phyloP scores from a whole-genome alignment of 2,329 filamentous ascomycete species.

The Paecilomyces sp. region DNA sequence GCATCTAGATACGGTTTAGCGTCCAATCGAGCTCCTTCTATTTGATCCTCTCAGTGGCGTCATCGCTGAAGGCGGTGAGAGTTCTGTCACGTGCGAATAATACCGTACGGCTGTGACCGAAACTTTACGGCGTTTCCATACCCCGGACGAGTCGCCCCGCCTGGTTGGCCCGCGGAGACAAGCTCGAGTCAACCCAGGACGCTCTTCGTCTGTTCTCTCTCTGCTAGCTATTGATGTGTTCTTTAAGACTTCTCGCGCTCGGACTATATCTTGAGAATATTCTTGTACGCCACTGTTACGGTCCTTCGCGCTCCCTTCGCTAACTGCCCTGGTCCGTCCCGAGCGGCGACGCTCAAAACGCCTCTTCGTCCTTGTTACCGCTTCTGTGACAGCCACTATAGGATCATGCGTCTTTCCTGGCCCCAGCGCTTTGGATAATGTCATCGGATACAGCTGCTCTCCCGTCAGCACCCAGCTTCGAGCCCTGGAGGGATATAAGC shows the following conservation, averaged over 20 bases:
- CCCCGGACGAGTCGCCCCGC: not conserved
- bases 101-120: slow-evolving; percentile 14
- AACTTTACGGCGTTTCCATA: slow-evolving; percentile 9
- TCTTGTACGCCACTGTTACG: not conserved
- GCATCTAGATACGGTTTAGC: not conserved
- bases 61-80: slow-evolving; percentile 27
- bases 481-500: slow-evolving; percentile 22
- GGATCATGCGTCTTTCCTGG: slow-evolving; percentile 16
- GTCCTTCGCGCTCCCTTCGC: not conserved
- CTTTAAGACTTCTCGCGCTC: not conserved
- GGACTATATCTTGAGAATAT: not conserved
- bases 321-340: not conserved
- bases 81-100: slow-evolving; percentile 2
- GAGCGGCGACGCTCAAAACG: not conserved
- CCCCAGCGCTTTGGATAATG: slow-evolving; percentile 22
- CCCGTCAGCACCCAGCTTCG: slow-evolving; percentile 26
- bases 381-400: not conserved
- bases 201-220: not conserved
- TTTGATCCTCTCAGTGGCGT: slow-evolving; percentile 18
- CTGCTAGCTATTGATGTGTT: not conserved
- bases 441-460: slow-evolving; percentile 30
- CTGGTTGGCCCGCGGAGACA: slow-evolving; percentile 3
- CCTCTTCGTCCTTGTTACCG: not conserved
- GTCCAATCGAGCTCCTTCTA: not conserved
- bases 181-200: not conserved